Percentiles rank a stretch among this genome's conserved stretches.
phyloP scores from a whole-genome alignment of 495 filamentous ascomycete species.

The Lindgomyces ingoldianus region DNA sequence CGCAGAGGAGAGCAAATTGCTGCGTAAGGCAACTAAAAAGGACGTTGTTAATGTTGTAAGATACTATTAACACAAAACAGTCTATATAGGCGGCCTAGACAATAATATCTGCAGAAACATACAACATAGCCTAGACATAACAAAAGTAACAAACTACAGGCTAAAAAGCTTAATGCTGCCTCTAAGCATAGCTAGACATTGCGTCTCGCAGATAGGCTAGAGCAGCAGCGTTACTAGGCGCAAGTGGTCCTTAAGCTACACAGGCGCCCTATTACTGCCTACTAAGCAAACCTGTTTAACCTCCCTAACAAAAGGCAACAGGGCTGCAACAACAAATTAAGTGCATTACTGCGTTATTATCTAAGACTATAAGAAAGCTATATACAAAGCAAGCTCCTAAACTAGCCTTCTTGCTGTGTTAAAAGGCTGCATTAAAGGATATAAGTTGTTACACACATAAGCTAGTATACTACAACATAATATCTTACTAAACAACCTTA shows the following conservation, averaged over 20 bases:
- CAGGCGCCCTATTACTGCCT: slow-evolving; percentile 40
- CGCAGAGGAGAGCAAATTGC: slow-evolving; percentile 49
- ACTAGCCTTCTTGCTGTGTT: slow-evolving; percentile 45
- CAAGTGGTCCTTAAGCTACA: slow-evolving; percentile 46
- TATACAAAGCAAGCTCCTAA: slow-evolving; percentile 49
- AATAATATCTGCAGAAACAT: slow-evolving; percentile 47
- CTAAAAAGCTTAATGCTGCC: slow-evolving; percentile 35
- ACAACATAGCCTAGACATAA: slow-evolving; percentile 45
- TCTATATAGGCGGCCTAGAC: slow-evolving; percentile 39
- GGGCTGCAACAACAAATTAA: slow-evolving; percentile 42
- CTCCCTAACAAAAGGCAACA: slow-evolving; percentile 40
- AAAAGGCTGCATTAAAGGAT: slow-evolving; percentile 41
- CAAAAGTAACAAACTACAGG: slow-evolving; percentile 44
- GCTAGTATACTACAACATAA: slow-evolving; percentile 44
- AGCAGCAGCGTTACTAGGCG: slow-evolving; percentile 33
- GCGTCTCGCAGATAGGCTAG: slow-evolving; percentile 35
- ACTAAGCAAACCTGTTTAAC: slow-evolving; percentile 46
- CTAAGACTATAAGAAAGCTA: slow-evolving; percentile 47
- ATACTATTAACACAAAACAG: slow-evolving; percentile 53
- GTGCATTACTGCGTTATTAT: slow-evolving; percentile 50
- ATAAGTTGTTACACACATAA: slow-evolving; percentile 41
- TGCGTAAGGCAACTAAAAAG: slow-evolving; percentile 46
- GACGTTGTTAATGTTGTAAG: slow-evolving; percentile 48
- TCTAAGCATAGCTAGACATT: slow-evolving; percentile 21
- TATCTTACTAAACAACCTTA: slow-evolving; percentile 48